phyloP scores from a whole-genome alignment of 805 yeast species.

The Ogataea pignaliae region DNA sequence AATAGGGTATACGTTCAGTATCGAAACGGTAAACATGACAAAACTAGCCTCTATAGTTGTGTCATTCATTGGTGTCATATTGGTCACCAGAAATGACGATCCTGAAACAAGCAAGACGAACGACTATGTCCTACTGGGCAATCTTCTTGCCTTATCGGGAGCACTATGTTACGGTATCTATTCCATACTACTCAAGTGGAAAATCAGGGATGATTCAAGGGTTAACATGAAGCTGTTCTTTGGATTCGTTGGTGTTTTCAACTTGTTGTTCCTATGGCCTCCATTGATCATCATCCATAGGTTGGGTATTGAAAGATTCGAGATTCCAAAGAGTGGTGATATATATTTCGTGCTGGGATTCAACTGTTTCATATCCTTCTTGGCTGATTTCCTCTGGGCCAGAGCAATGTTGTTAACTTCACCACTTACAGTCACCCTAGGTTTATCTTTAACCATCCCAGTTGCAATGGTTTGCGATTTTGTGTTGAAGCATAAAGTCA shows the following conservation, averaged over 20 bases:
- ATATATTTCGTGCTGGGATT: conserved; percentile 50
- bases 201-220: conserved; percentile 67
- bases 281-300: conserved; percentile 60
- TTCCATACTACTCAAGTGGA: conserved; percentile 75
- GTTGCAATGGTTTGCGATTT: conserved; percentile 91
- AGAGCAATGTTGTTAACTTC: conserved; percentile 89
- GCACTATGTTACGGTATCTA: conserved; percentile 91
- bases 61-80: conserved; percentile 72
- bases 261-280: conserved; percentile 78
- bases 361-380: conserved; percentile 74
- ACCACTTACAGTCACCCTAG: conserved; percentile 94
- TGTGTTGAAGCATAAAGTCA: conserved; percentile 57
- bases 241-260: conserved; percentile 91
- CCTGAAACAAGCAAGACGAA: conserved; percentile 31
- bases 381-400: conserved; percentile 95
- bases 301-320: conserved; percentile 64
- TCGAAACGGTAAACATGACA: conserved; percentile 61
- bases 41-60: conserved; percentile 69
- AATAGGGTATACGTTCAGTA: conserved; percentile 66
- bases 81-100: conserved; percentile 68
- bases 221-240: conserved; percentile 85
- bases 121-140: conserved; percentile 51
- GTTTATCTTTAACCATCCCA: conserved; percentile 89
- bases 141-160: conserved; percentile 72
- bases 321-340: conserved; percentile 53